phyloP scores from a whole-genome alignment of 2,329 filamentous ascomycete species.

The Fusarium transvaalense region DNA sequence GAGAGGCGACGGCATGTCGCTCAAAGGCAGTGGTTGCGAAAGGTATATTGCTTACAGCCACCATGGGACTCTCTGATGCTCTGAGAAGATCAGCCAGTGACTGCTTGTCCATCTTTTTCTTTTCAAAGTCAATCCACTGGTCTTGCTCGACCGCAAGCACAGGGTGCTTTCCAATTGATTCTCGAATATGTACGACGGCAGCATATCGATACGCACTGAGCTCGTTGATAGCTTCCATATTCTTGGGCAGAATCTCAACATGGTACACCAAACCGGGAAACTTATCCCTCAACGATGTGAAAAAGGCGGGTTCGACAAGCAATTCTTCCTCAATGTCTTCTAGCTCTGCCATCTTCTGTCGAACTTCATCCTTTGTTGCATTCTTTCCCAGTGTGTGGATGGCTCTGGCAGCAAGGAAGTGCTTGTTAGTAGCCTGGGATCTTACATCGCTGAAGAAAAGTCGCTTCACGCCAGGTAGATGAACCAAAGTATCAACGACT shows the following conservation, averaged over 20 bases:
- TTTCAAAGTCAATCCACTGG: conserved; percentile 40
- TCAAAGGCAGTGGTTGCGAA: conserved; percentile 50
- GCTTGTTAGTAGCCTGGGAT: conserved; percentile 26
- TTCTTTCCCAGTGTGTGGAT: conserved; percentile 13
- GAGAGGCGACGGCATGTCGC: conserved; percentile 32
- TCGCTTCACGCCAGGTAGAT: conserved; percentile 1
- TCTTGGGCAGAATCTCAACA: conserved; percentile 48
- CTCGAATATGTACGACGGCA: conserved; percentile 35
- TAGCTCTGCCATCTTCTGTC: conserved; percentile 34
- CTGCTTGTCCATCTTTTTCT: conserved; percentile 14
- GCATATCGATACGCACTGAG: conserved; percentile 46
- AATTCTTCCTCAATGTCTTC: conserved; percentile 37
- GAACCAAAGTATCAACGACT: not conserved
- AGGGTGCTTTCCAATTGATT: not conserved
- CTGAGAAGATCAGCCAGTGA: conserved; percentile 28
- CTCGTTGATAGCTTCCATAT: conserved; percentile 47
- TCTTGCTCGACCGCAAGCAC: conserved; percentile 10
- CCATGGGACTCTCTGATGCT: not conserved
- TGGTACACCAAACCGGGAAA: conserved; percentile 37
- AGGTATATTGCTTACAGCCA: conserved; percentile 46
- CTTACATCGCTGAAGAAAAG: conserved; percentile 41
- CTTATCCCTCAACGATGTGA: conserved; percentile 29
- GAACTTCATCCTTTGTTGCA: conserved; percentile 15
- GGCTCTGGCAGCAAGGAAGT: conserved; percentile 33
- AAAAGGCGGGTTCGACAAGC: conserved; percentile 45